phyloP scores from a whole-genome alignment of 345 rosid genomes.

The Gossypium rotundifolium region DNA sequence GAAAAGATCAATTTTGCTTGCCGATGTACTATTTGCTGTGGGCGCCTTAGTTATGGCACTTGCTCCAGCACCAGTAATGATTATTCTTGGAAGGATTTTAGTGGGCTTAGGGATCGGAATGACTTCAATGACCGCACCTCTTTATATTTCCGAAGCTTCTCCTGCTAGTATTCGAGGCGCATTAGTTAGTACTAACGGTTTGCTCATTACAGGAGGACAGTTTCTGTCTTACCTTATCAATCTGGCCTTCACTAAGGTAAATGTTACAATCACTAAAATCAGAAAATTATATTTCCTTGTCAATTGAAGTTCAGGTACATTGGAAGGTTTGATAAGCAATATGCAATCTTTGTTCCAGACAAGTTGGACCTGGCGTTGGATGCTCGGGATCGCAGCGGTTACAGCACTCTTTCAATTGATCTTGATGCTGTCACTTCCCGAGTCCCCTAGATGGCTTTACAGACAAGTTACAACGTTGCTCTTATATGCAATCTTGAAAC shows the following conservation, averaged over 20 bases:
- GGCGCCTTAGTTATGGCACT: slow-evolving; percentile 69
- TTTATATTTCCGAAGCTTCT: slow-evolving; percentile 82
- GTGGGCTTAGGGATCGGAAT: slow-evolving; percentile 88
- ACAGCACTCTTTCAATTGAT: slow-evolving; percentile 59
- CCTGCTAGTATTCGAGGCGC: slow-evolving; percentile 89
- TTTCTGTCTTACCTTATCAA: slow-evolving; percentile 76
- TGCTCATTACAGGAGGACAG: slow-evolving; percentile 83
- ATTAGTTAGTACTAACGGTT: slow-evolving; percentile 68
- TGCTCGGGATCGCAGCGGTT: slow-evolving; percentile 70
- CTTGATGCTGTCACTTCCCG: slow-evolving; percentile 64
- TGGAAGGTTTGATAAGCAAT: background rate
- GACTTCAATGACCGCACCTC: slow-evolving; percentile 94
- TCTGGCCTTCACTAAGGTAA: slow-evolving; percentile 70
- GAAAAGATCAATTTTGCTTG: slow-evolving; percentile 43
- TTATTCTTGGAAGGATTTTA: slow-evolving; percentile 60
- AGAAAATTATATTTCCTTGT: background rate
- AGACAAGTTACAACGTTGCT: slow-evolving; percentile 27
- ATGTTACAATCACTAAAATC: slow-evolving; percentile 21
- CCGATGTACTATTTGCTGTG: slow-evolving; percentile 52
- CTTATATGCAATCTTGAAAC: background rate
- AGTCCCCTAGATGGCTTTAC: slow-evolving; percentile 86
- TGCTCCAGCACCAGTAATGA: slow-evolving; percentile 59
- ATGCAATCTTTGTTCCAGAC: slow-evolving; percentile 25
- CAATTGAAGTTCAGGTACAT: background rate
- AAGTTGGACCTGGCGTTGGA: slow-evolving; percentile 87